A percentile compares a stretch with the other conserved stretches of the same genome.
phyloP scores from a whole-genome alignment of 345 rosid species.

The Crucihimalaya himalaica region DNA sequence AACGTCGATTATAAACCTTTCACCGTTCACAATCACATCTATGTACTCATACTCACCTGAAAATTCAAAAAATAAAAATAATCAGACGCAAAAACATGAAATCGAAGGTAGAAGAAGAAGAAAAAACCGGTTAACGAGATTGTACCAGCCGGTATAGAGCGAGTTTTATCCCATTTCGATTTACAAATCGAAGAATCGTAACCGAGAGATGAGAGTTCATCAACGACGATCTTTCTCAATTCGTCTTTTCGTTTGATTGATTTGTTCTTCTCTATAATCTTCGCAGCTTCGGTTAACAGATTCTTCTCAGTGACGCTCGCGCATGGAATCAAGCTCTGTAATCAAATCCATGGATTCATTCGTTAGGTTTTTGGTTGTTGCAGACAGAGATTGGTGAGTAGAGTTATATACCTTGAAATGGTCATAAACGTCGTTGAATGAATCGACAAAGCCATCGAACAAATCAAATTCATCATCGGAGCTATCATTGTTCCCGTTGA shows the following conservation, averaged over 20 bases:
- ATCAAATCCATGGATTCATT: neutral
- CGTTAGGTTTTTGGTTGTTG: neutral
- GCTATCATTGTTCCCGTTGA: constrained; percentile 74
- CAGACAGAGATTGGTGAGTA: neutral
- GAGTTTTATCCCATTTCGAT: constrained; percentile 83
- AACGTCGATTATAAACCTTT: constrained; percentile 69
- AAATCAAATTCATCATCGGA: constrained; percentile 81
- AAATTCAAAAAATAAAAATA: neutral
- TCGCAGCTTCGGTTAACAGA: constrained; percentile 61
- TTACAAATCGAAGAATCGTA: constrained; percentile 77
- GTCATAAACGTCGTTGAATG: constrained; percentile 50
- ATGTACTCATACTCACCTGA: constrained; percentile 90
- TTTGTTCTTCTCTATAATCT: constrained; percentile 75
- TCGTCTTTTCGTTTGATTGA: constrained; percentile 62
- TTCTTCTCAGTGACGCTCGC: constrained; percentile 64
- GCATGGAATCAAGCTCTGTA: constrained; percentile 74
- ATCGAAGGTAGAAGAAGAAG: neutral
- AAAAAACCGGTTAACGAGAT: constrained; percentile 16
- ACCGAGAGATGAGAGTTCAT: constrained; percentile 58
- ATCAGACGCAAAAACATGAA: neutral
- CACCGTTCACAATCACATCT: constrained; percentile 65
- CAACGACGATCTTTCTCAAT: constrained; percentile 58
- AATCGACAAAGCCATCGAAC: constrained; percentile 48
- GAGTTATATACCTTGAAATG: constrained; percentile 58
- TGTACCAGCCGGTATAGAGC: constrained; percentile 74